Base-by-base conservation (phyloP, 768 basidiomycete species). In the Podaxis pistillaris region DNA sequence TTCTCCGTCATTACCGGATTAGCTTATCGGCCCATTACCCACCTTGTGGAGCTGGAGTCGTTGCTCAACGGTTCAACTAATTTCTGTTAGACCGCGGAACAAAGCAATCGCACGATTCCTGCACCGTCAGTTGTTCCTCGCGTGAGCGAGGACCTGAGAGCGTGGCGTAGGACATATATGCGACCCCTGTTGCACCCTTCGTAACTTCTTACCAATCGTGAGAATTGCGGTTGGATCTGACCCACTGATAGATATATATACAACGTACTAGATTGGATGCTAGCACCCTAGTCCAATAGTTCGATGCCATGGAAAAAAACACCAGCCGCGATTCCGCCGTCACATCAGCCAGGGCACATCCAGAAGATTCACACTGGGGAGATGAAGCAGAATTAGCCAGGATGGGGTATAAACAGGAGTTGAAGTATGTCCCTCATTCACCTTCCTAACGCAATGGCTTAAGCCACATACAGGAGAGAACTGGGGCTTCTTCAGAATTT, bases 361-460 rank as follows among this genome's bases (percentile, higher is more conserved):
- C 54, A 12, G 19, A 4, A 37, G 12, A 37, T 19, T 13, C 54
- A 8, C 22, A 22, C 8, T 40, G 37, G 55, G 58, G 44, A n/a
- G 87, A 89, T 68, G 87, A 89, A 72, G 81, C 76, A 5, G 86
- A 87, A 71, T 74, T 89, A 4, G 86, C 86, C 28, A 75, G 86
- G 62, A 86, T 89, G 86, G 88, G 88, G 17, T 89, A 88, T 73
- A 88, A 86, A 72, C 87, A 89, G 70, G 86, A 88, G 69, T 73
- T 89, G 52, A 84, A 79, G 85, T 87, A 65, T 56, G 81, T 75
- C 40, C 41, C 51, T 44, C 46, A 38, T 37, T 44, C n/a, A 38
- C 22, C 5, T 58, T 41, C 38, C 37, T 37, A 44, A 46, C 30
- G 22, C 33, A 51, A 63, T 61, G 9, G 9, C 12, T 46, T 13